phyloP scores from a whole-genome alignment of 345 rosid species.

The Crucihimalaya himalaica region DNA sequence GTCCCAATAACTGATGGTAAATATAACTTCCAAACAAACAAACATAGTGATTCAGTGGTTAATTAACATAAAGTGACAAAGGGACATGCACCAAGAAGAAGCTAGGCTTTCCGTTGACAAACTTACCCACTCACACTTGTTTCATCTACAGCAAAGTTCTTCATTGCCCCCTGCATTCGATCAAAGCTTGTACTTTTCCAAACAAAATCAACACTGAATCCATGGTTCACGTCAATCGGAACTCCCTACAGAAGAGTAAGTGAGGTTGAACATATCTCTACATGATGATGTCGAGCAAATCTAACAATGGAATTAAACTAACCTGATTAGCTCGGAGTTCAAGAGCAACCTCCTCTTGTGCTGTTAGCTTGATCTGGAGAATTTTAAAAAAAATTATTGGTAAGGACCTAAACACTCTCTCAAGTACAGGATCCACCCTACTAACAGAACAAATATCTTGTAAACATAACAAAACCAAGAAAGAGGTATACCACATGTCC shows the following conservation, averaged over 20 bases:
- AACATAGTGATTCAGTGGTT: neutral
- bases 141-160: slow-evolving; percentile 99
- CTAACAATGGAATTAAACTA: slow-evolving; percentile 24
- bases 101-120: slow-evolving; percentile 25
- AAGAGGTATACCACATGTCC: slow-evolving; percentile 88
- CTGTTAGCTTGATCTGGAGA: slow-evolving; percentile 87
- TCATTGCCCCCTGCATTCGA: slow-evolving; percentile 99
- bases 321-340: slow-evolving; percentile 99
- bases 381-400: slow-evolving; percentile 5
- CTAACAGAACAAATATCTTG: neutral
- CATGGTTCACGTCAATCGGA: slow-evolving; percentile 93
- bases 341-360: slow-evolving; percentile 98
- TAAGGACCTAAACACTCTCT: slow-evolving; percentile 11
- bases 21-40: slow-evolving; percentile 62
- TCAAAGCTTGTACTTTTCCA: slow-evolving; percentile 99
- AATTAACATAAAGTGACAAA: slow-evolving; percentile 12
- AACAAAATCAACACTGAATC: slow-evolving; percentile 97
- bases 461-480: slow-evolving; percentile 20
- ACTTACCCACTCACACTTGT: slow-evolving; percentile 99
- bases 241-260: slow-evolving; percentile 65
- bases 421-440: neutral
- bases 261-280: slow-evolving; percentile 17
- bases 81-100: slow-evolving; percentile 11
- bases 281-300: neutral
- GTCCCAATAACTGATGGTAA: slow-evolving; percentile 96